These are phyloP conservation scores for Vitellaria paradoxa DNA, from an alignment of 179 eudicot species.

Conservation along the genomic window DNA sequence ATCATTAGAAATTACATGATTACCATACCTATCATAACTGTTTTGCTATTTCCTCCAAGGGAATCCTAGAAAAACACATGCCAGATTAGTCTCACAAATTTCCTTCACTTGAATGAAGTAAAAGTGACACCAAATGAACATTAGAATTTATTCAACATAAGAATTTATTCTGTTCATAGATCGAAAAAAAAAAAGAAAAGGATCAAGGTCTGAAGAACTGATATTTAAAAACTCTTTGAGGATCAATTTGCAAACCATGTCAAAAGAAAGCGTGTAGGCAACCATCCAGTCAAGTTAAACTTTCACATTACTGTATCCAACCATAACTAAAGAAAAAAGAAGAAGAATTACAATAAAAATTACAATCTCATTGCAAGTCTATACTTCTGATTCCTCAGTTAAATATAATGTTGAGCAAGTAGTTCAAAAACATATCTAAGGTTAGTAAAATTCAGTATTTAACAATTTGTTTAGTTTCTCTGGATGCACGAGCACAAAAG, in stretches of 20 bases:
- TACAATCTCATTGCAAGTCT: background rate
- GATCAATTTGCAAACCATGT: conserved; percentile 3
- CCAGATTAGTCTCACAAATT: conserved; percentile 8
- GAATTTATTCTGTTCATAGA: no score
- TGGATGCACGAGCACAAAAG: background rate
- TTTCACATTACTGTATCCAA: background rate
- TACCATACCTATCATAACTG: conserved; percentile 90
- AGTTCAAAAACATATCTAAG: background rate
- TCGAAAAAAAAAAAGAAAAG: background rate
- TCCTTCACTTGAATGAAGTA: conserved; percentile 9
- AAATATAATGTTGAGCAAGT: background rate
- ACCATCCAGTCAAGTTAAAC: background rate
- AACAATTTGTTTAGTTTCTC: background rate
- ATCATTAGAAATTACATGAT: background rate
- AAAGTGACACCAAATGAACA: background rate
- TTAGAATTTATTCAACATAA: background rate
- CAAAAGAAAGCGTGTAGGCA: background rate
- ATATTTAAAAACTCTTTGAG: background rate
- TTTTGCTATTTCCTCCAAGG: conserved; percentile 93
- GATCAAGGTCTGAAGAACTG: background rate
- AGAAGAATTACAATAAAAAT: background rate
- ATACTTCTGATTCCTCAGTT: background rate
- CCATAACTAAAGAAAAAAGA: background rate
- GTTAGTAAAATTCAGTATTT: background rate
- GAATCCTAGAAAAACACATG: conserved; percentile 65